A percentile compares a stretch with the other conserved stretches of the same genome.
phyloP scores from a whole-genome alignment of 768 basidiomycete genomes.

The Punctularia strigosozonata region DNA sequence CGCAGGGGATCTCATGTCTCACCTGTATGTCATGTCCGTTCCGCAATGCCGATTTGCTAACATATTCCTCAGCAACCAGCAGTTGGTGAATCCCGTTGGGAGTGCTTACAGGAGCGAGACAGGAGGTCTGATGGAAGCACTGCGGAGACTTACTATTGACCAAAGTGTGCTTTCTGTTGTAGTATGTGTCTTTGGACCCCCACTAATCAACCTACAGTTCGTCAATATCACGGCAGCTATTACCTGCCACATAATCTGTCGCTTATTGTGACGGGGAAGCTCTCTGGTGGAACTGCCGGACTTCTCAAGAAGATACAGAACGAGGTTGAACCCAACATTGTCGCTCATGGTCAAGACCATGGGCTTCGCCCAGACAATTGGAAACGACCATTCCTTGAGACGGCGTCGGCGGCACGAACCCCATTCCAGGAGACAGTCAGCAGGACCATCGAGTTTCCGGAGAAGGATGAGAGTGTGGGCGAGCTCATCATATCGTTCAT shows the following conservation, averaged over 20 bases:
- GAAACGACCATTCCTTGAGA: slow-evolving; percentile 93
- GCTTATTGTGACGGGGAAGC: slow-evolving; percentile 80
- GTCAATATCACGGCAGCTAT: slow-evolving; percentile 76
- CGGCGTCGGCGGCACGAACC: slow-evolving; percentile 52
- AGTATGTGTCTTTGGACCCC: slow-evolving; percentile 2
- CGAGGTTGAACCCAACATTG: slow-evolving; percentile 71
- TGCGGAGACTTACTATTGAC: slow-evolving; percentile 75
- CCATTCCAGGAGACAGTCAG: slow-evolving; percentile 41
- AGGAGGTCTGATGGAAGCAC: slow-evolving; percentile 87
- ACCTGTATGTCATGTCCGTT: slow-evolving; percentile 39
- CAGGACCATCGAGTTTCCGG: slow-evolving; percentile 83
- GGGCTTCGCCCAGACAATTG: slow-evolving; percentile 70
- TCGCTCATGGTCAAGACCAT: slow-evolving; percentile 59
- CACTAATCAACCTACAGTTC: slow-evolving; percentile 40
- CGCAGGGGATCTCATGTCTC: slow-evolving; percentile 79
- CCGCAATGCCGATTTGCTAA: neutral
- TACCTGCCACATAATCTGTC: slow-evolving; percentile 93
- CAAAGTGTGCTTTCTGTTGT: slow-evolving; percentile 54
- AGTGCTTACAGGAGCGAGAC: slow-evolving; percentile 96
- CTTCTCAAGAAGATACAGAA: slow-evolving; percentile 76
- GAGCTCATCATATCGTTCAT: slow-evolving; percentile 70
- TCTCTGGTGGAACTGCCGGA: slow-evolving; percentile 62
- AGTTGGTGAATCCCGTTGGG: slow-evolving; percentile 63
- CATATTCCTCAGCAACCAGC: slow-evolving; percentile 46
- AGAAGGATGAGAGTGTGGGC: slow-evolving; percentile 91